phyloP scores from a whole-genome alignment of 192 early-diverging fungal genomes.

The Coemansia asiatica region DNA sequence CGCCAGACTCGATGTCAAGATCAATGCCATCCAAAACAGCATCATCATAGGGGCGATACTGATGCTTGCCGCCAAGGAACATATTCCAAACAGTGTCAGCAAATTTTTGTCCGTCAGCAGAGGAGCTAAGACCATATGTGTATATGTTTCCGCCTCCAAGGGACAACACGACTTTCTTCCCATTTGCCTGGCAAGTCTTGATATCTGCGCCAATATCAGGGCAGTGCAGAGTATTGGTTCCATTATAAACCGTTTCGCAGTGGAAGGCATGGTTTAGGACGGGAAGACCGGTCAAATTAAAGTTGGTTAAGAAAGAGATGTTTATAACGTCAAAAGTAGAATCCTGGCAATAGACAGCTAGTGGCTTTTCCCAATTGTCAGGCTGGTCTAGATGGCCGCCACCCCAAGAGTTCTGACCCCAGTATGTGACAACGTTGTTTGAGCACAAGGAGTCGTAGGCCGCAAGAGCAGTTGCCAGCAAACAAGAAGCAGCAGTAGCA shows the following conservation, averaged over 20 bases:
- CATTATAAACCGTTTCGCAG: constrained; percentile 59
- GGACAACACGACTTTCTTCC: constrained; percentile 74
- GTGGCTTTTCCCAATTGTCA: constrained; percentile 46
- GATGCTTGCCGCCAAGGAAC: constrained; percentile 66
- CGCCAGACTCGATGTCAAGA: constrained; percentile 70
- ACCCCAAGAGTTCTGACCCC: constrained; percentile 64
- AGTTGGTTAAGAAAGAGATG: constrained; percentile 65
- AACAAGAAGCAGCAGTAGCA: constrained; percentile 11
- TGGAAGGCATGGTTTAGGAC: constrained; percentile 71
- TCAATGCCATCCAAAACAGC: constrained; percentile 74
- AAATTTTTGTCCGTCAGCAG: constrained; percentile 58
- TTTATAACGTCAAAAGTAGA: constrained; percentile 58
- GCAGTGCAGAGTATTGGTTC: constrained; percentile 66
- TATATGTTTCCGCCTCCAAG: constrained; percentile 71
- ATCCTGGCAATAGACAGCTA: constrained; percentile 61
- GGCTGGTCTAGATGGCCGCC: constrained; percentile 52
- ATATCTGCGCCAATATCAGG: constrained; percentile 69
- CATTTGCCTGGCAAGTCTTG: constrained; percentile 67
- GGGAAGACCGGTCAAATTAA: constrained; percentile 60
- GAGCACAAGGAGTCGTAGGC: constrained; percentile 29
- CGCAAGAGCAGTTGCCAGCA: constrained; percentile 10
- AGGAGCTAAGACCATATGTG: constrained; percentile 59
- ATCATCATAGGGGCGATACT: constrained; percentile 67
- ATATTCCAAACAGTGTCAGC: constrained; percentile 75
- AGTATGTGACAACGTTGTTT: constrained; percentile 61